These are phyloP conservation scores for Pleurotus pulmonarius DNA, from an alignment of 768 basidiomycete genomes.

Conservation along the genomic window DNA sequence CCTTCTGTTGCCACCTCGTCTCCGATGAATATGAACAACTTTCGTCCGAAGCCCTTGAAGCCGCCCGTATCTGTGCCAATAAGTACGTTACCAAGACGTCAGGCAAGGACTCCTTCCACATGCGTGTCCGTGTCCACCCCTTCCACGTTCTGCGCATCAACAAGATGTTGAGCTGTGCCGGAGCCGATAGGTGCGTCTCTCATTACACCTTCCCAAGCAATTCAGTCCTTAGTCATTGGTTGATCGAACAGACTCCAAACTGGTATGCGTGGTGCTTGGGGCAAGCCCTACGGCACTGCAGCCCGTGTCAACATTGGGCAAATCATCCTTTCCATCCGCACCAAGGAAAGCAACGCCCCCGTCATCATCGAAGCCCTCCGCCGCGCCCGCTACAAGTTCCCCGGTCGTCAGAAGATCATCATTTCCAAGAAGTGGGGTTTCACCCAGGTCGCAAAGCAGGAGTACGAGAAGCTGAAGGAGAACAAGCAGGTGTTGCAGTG, in stretches of 20 bases:
- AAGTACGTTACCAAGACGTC: constrained; percentile 98
- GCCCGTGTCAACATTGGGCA: constrained; percentile 97
- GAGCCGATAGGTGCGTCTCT: constrained; percentile 84
- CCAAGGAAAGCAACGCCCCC: constrained; percentile 81
- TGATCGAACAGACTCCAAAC: constrained; percentile 68
- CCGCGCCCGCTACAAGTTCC: constrained; percentile 99
- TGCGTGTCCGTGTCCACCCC: constrained; percentile 95
- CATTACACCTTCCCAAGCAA: not conserved
- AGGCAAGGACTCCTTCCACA: constrained; percentile 98
- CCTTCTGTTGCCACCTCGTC: constrained; percentile 93
- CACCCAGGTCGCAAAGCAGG: constrained; percentile 88
- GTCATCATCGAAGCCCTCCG: constrained; percentile 97
- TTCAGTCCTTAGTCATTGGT: not conserved
- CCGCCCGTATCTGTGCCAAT: constrained; percentile 98
- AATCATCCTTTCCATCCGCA: constrained; percentile 84
- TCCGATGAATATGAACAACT: constrained; percentile 98
- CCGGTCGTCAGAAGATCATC: constrained; percentile 97
- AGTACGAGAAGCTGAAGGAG: constrained; percentile 85
- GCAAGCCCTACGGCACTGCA: constrained; percentile 95
- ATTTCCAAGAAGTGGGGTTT: constrained; percentile 99
- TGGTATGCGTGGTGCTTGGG: constrained; percentile 99
- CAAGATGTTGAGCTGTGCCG: constrained; percentile 99
- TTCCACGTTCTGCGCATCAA: constrained; percentile 99
- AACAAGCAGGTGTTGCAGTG: constrained; percentile 88
- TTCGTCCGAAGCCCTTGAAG: constrained; percentile 93